Conservation (phyloP, 495 filamentous ascomycete species). For the Usnea hakonensis region DNA sequence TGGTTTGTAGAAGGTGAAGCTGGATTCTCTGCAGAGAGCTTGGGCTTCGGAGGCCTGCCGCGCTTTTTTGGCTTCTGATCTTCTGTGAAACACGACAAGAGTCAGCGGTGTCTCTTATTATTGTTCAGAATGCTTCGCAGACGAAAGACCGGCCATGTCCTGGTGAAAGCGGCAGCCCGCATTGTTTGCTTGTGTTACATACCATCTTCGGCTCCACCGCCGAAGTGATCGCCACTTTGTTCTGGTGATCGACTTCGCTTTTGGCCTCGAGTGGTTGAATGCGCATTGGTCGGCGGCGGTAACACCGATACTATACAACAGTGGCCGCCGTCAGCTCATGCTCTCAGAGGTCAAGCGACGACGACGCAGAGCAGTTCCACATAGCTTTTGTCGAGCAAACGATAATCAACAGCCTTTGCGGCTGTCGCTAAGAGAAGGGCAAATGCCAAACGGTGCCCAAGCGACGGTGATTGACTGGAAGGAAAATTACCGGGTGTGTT, state of each 20-base stretch:
- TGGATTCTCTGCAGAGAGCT: slow-evolving; percentile 46
- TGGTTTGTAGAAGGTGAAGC: slow-evolving; percentile 37
- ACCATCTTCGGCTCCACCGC: slow-evolving; percentile 75
- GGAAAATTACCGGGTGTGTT: slow-evolving; percentile 50
- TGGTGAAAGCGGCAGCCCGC: slow-evolving; percentile 15
- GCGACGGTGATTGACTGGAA: slow-evolving; percentile 18
- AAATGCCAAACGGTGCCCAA: slow-evolving; percentile 7
- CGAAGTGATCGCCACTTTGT: slow-evolving; percentile 50
- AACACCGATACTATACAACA: slow-evolving; percentile 38
- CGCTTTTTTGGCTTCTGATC: slow-evolving; percentile 78
- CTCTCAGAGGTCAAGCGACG: not conserved
- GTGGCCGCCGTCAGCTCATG: slow-evolving; percentile 18
- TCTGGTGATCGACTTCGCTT: slow-evolving; percentile 95
- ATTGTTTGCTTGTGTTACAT: slow-evolving; percentile 40
- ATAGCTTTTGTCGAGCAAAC: not conserved
- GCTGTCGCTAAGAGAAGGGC: slow-evolving; percentile 16
- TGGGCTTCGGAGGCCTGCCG: slow-evolving; percentile 73
- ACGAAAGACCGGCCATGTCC: not conserved
- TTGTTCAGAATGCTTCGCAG: not conserved
- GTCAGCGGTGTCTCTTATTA: slow-evolving; percentile 8
- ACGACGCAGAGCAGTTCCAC: not conserved
- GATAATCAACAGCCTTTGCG: slow-evolving; percentile 4
- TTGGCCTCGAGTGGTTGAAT: slow-evolving; percentile 61
- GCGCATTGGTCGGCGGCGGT: slow-evolving; percentile 40
- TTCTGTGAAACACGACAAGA: slow-evolving; percentile 34